Percentiles rank a stretch among this genome's conserved stretches.
Conservation (phyloP, 306 rosid genomes). For the Acacia melanoxylon region DNA sequence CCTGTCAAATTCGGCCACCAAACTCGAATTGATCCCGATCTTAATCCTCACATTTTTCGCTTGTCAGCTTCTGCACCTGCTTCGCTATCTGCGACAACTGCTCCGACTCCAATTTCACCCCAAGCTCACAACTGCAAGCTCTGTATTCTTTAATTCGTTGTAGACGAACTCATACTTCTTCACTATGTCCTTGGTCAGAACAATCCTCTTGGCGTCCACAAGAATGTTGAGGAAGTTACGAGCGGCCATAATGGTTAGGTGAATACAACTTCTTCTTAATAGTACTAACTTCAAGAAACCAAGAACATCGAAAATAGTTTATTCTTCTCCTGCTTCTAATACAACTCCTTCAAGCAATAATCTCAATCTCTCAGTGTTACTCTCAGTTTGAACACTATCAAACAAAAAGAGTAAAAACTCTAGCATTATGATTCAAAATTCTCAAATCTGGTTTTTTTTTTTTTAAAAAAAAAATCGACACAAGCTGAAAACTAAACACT, state of each 20-base stretch:
- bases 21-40: slow-evolving; percentile 59
- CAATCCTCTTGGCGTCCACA: slow-evolving; percentile 60
- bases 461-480: no score
- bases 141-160: slow-evolving; percentile 66
- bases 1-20: slow-evolving; percentile 95
- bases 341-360: no score
- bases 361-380: no score
- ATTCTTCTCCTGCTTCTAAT: no score
- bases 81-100: slow-evolving; percentile 92
- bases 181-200: slow-evolving; percentile 49
- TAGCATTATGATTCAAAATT: no score
- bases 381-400: no score
- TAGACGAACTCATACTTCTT: slow-evolving; percentile 68
- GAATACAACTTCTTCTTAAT: no score
- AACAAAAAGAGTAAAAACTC: no score
- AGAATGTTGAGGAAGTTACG: slow-evolving; percentile 71
- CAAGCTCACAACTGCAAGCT: slow-evolving; percentile 77
- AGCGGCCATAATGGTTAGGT: not conserved
- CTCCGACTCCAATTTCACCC: slow-evolving; percentile 81
- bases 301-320: no score
- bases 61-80: slow-evolving; percentile 87
- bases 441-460: no score
- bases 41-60: slow-evolving; percentile 83
- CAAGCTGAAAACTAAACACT: no score
- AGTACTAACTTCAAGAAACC: no score